Evolutionary conservation across 495 filamentous ascomycete species (phyloP), one percentile per base, ranked within the genome.

Genomic region (Usnea hakonensis): DNA sequence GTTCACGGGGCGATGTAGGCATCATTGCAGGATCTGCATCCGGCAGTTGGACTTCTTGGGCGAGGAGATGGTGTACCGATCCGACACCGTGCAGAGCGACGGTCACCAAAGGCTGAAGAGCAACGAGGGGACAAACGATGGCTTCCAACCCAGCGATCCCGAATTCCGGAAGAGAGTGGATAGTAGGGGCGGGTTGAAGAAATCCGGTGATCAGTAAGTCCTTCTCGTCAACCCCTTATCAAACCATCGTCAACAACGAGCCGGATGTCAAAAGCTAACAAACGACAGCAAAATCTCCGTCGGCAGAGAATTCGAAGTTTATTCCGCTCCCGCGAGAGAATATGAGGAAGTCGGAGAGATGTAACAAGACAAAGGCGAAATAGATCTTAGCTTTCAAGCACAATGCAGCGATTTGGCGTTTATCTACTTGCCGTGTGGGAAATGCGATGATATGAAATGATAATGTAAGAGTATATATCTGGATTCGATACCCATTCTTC

Each of bases 1-100:
- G 83, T 86, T 85, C 52, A 82, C 78, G 0, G 83, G 83, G 0
- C 80, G 64, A 10, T 69, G 64, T 30, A 30, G 60, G 37, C 17
- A 69, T 38, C 67, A 69, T 56, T 69, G 64, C 52, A 35, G 61
- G 32, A 60, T 69, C 11, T 69, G 67, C 40, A 69, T 69, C 26
- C 57, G 64, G 44, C 64, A 66, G 30, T 33, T 69, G 35, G 67
- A 69, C 38, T 62, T 69, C 11, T n/a, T 69, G 23, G 67, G 64
- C 8, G 61, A 66, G 38, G 64, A 64, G n/a, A 63, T 66, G 55
- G 56, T 60, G 21, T 60, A 63, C 30, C 44, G 61, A 44, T 57
- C 60, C 21, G 60, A 63, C 19, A 55, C 48, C 11, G 61, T 23
- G 37, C 60, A 63, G 23, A 59, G 44, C n/a, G 64, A 66, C 53